Conservation (phyloP, 495 filamentous ascomycete species). For the Penicillium coffeae region DNA sequence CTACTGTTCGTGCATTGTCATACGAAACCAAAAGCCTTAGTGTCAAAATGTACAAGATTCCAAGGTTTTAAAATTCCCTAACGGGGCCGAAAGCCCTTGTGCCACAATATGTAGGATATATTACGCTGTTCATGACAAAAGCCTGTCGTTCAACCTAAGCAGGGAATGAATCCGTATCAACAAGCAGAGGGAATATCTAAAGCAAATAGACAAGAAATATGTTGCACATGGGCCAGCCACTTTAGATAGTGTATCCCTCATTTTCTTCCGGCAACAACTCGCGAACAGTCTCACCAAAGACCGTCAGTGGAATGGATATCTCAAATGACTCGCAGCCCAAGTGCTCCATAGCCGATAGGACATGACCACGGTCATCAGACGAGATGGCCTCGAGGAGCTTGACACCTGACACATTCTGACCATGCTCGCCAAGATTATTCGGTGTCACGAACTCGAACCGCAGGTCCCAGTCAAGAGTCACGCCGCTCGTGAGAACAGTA, state of each 20-base stretch:
- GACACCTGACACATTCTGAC: slow-evolving; percentile 32
- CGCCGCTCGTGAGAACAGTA: slow-evolving; percentile 81
- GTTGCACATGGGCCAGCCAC: slow-evolving; percentile 5
- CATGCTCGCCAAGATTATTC: slow-evolving; percentile 27
- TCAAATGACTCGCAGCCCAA: slow-evolving; percentile 86
- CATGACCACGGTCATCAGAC: slow-evolving; percentile 72
- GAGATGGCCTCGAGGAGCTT: slow-evolving; percentile 47
- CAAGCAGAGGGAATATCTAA: slow-evolving; percentile 16
- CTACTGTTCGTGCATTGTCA: too few species aligned
- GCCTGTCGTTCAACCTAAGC: too few species aligned
- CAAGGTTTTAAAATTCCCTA: too few species aligned
- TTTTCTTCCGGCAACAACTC: slow-evolving; percentile 43
- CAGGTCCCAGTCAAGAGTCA: slow-evolving; percentile 81
- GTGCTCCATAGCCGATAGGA: slow-evolving; percentile 69
- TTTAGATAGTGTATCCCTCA: slow-evolving; percentile 44
- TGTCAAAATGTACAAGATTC: too few species aligned
- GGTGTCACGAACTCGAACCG: slow-evolving; percentile 85
- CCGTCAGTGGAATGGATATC: slow-evolving; percentile 73
- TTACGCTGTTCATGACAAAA: too few species aligned
- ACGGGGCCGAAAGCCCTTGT: too few species aligned
- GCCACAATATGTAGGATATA: too few species aligned
- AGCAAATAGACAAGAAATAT: slow-evolving; percentile 10
- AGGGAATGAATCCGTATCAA: neutral
- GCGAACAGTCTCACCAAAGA: slow-evolving; percentile 68
- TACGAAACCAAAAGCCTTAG: too few species aligned